phyloP scores from a whole-genome alignment of 139 green algal species.

The Chlamydomonas sp. region DNA sequence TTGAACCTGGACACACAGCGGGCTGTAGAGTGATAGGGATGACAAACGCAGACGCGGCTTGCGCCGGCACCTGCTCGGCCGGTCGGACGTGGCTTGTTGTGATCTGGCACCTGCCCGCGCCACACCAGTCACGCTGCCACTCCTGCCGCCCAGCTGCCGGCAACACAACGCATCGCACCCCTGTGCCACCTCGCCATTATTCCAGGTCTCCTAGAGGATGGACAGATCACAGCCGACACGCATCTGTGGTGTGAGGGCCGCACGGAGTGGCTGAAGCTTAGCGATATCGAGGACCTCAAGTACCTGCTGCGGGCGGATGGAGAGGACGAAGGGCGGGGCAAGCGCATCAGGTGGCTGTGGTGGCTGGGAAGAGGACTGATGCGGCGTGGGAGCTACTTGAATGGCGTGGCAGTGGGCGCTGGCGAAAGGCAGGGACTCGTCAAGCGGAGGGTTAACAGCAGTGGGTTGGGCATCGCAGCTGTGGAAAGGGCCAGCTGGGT shows the following conservation, averaged over 20 bases:
- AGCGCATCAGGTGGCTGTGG: constrained; percentile 15
- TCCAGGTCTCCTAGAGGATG: constrained; percentile 43
- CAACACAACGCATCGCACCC: neutral
- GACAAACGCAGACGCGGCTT: too few species aligned
- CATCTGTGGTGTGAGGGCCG: constrained; percentile 53
- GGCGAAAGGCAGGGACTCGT: too few species aligned
- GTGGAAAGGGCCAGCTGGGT: too few species aligned
- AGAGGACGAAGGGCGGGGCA: neutral
- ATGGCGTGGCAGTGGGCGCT: neutral
- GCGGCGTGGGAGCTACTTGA: too few species aligned
- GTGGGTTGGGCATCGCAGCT: too few species aligned
- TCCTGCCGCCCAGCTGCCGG: neutral
- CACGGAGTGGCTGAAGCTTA: constrained; percentile 37
- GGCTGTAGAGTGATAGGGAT: too few species aligned
- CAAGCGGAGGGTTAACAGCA: too few species aligned
- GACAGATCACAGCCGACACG: constrained; percentile 14
- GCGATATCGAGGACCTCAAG: constrained; percentile 38
- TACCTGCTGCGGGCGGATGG: constrained; percentile 18
- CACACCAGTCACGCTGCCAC: neutral
- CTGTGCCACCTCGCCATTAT: neutral
- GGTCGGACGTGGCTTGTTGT: too few species aligned
- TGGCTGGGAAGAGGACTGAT: neutral
- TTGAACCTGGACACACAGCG: neutral
- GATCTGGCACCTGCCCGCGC: too few species aligned
- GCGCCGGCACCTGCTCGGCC: too few species aligned